A percentile compares a stretch with the other conserved stretches of the same genome.
Conservation (phyloP, 2,329 filamentous ascomycete genomes). For the Verticillium isaacii region DNA sequence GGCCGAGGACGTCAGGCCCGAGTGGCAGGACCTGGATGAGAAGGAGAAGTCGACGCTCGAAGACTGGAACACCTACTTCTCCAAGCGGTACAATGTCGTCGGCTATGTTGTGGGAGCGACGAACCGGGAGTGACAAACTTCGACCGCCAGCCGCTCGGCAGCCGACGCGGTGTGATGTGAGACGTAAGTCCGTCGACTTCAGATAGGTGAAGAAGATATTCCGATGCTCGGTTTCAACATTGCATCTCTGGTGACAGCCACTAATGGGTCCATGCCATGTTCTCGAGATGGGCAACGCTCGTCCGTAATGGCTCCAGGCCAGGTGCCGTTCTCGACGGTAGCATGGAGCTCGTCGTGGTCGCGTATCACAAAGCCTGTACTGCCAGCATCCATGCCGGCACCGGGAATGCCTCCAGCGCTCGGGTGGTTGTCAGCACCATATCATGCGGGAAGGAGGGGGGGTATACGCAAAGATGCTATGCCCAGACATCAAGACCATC, state of each 20-base stretch:
- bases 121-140: slow-evolving; percentile 41
- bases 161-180: not conserved
- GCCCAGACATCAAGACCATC: no score
- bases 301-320: not conserved
- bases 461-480: no score
- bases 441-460: no score
- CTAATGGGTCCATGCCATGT: not conserved
- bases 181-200: not conserved
- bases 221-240: not conserved
- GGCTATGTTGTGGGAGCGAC: slow-evolving; percentile 60
- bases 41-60: slow-evolving; percentile 81
- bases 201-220: not conserved
- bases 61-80: slow-evolving; percentile 96
- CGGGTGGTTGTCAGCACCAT: not conserved
- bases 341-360: not conserved
- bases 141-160: not conserved
- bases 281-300: no score
- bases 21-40: slow-evolving; percentile 79
- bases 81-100: slow-evolving; percentile 91
- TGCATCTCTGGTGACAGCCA: not conserved
- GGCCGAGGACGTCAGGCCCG: slow-evolving; percentile 71
- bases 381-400: not conserved
- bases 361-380: not conserved
- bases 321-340: not conserved
- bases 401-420: no score